Evolutionary conservation across 768 basidiomycete genomes (phyloP), one percentile per base, ranked within the genome.

Genomic region (Macrocybe gigantea): DNA sequence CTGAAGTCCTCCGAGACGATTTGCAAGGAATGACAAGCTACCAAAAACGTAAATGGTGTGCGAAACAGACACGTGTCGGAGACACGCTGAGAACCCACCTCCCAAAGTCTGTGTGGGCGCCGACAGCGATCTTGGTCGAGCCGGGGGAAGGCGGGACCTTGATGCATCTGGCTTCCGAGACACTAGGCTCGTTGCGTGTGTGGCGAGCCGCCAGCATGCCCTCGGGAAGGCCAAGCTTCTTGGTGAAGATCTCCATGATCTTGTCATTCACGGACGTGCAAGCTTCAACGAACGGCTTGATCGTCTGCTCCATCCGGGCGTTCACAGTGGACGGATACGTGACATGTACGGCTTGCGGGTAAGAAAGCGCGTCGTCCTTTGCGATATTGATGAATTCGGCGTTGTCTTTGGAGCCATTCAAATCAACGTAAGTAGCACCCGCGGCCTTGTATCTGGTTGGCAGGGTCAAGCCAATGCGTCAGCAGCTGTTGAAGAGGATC

Each of bases 31-130:
- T 1, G 68, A 64, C 64, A 69, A 49, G 33, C 49, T 51, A 36
- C 12, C 7, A 34, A 32, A 30, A 37, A 39, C 33, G 13, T 36
- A 15, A 39, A 39, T 38, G 43, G 12, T 41, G 6, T 31, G 35
- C 40, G 32, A 5, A 33, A 11, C 33, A 2, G 42, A 11, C 36
- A 22, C 8, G 11, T 11, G 33, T 10, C 7, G 37, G 6, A 37
- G 32, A n/a, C 29, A 22, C 10, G 31, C 13, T 9, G n/a, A 45
- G 10, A 30, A 51, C 50, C 7, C n/a, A 44, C n/a, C 48, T 43
- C 29, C 77, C 73, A 49, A 76, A 75, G 59, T 79, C 78, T 5
- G 77, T 78, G 52, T 79, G 78, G 0, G 74, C 67, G 10, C 74
- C 77, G 7, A 79, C 45, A 5, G 64, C 59, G 14, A 63, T 61